Conservation (phyloP, 2,329 filamentous ascomycete genomes). For the Magnaporthiopsis poae region DNA sequence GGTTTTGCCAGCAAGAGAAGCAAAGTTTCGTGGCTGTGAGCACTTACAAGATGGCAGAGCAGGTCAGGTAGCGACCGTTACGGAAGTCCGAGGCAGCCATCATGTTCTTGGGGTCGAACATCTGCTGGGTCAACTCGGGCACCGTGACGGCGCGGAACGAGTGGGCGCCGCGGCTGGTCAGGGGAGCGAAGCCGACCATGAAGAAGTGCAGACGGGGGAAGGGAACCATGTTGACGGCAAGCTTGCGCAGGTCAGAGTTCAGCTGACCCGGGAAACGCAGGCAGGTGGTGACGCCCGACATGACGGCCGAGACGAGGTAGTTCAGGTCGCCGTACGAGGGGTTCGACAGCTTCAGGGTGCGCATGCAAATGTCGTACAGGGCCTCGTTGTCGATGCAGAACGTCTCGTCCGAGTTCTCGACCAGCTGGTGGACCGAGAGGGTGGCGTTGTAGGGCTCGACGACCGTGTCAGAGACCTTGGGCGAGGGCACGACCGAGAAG, state of each 20-base stretch:
- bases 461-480: conserved; percentile 98
- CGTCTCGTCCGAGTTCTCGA: conserved; percentile 99
- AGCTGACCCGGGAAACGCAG: conserved; percentile 98
- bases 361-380: conserved; percentile 99
- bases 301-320: conserved; percentile 98
- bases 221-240: conserved; percentile 99
- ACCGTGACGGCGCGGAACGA: conserved; percentile 97
- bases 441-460: conserved; percentile 99
- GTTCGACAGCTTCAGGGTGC: conserved; percentile 96
- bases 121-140: conserved; percentile 97
- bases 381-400: conserved; percentile 99
- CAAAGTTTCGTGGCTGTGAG: neutral
- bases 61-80: conserved; percentile 98
- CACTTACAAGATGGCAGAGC: conserved; percentile 90
- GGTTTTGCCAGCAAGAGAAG: neutral
- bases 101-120: conserved; percentile 99
- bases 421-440: conserved; percentile 95
- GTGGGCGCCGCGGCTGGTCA: conserved; percentile 76
- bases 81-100: conserved; percentile 99
- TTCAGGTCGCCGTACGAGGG: conserved; percentile 98
- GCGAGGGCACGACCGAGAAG: conserved; percentile 96
- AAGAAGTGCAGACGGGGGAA: conserved; percentile 99
- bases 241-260: conserved; percentile 98
- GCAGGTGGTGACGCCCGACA: conserved; percentile 98
- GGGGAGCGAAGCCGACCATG: conserved; percentile 99